Evolutionary conservation across 2,329 filamentous ascomycete species (phyloP), one percentile per base, ranked within the genome.

Genomic region (Talaromyces sp.): DNA sequence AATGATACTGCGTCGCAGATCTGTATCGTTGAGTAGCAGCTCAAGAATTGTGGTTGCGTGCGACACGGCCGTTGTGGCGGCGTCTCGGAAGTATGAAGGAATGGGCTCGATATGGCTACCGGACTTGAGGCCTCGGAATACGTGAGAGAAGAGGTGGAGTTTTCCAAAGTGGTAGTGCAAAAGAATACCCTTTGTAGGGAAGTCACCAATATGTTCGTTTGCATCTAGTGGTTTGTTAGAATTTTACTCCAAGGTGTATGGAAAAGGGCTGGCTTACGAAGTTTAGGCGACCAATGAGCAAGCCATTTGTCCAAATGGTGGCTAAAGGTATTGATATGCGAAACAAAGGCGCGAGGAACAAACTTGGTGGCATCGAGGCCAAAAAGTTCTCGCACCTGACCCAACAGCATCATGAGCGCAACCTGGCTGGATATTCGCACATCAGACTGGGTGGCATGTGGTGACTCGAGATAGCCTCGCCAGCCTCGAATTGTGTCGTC

Each of bases 91-190:
- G 57, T 73, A 69, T 11, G 72, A 65, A 4, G 72, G 73, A 27
- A 75, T 73, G 5, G 74, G 64, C 70, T 75, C 61, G 62, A 69
- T 62, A n/a, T 69, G 68, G 13, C 60, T 58, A 11, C 55, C 62
- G 0, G 55, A 61, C 36, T 63, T 63, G 3, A 80, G 71, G 2
- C 78, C 77, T 22, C 80, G 75, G 32, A 82, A 75, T 13, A 79
- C 78, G 54, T 80, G 77, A 6, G 81, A 80, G 27, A 78, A 77
- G 1, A 82, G 70, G 54, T 81, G 78, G 1, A 82, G 70, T 60
- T 79, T 76, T 6, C 78, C 79, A 67, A 81, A 82, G 62, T 81
- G 74, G 58, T 79, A 80, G 64, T 81, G 78, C 25, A 82, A 67
- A 30, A 73, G 72, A 19, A 80, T 74, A 8, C 79, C 80, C 57